Base-by-base conservation (phyloP, 1,284 basidiomycete genomes). In the Fistulinella staudtii region DNA sequence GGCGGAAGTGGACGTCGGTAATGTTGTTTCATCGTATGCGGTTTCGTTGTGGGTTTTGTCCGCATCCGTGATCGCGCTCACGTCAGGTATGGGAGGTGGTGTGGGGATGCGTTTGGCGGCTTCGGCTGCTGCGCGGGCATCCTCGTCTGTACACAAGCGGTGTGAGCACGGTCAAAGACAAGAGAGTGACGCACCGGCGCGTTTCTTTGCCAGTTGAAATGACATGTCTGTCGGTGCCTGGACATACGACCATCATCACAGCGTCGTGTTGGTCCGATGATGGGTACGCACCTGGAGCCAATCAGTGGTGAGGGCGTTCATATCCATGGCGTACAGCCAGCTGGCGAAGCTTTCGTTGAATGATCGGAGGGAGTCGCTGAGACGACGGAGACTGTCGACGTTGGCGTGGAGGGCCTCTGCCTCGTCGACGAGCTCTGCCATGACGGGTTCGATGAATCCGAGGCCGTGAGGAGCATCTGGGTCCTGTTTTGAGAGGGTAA, bases 291-390 rank as follows among this genome's bases (percentile, higher is more conserved):
- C 90, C 75, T 94, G 86, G 0, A 80, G 80, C 92, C 92, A 96
- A 63, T 95, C 93, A 0, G 85, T 84, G 22, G 92, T 93, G 52
- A 94, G 79, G 1, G 91, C 85, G 59, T 95, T 94, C 90, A 96
- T 95, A 63, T 92, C 87, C 77, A 96, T 82, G 9, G 86, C 83
- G 64, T 93, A 94, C 15, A 96, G 67, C 75, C 85, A 94, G 63
- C 89, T 91, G 9, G 92, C 86, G 60, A 97, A 97, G 30, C 84
- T 84, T 64, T 97, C 93, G 62, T 96, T 95, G 72, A 97, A 96
- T 10, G 79, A 82, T 5, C 80, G 77, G 37, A 97, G 74, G 15
- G 89, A 84, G 39, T 84, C 73, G 60, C 88, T 82, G 45, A 96
- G 77, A 18, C 73, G 70, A 45, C 78, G 77, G 54, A 96, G 73